phyloP scores from a whole-genome alignment of 2,329 filamentous ascomycete species.

The Phaeosphaeria sp. region DNA sequence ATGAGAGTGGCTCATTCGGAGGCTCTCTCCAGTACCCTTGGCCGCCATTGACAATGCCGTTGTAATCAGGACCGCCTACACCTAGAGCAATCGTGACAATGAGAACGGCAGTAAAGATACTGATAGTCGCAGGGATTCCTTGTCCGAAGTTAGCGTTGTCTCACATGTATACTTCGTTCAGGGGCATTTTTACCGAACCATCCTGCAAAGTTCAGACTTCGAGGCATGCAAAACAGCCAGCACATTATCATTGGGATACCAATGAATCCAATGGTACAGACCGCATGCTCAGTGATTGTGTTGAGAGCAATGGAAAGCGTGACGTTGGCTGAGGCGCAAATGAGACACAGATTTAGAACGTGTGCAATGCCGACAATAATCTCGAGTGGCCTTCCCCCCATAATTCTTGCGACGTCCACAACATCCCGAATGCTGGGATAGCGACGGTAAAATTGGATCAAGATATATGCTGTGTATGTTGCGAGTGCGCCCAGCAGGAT shows the following conservation, averaged over 20 bases:
- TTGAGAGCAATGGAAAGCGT: constrained; percentile 64
- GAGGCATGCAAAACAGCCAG: constrained; percentile 52
- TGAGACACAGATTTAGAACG: constrained; percentile 16
- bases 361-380: constrained; percentile 11
- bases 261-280: constrained; percentile 68
- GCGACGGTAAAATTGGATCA: constrained; percentile 19
- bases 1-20: constrained; percentile 7
- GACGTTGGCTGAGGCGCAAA: constrained; percentile 12
- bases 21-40: constrained; percentile 11
- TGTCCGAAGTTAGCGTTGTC: constrained; percentile 14
- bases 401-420: constrained; percentile 12
- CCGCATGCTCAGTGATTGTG: constrained; percentile 64
- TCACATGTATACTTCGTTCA: no score
- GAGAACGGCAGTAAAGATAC: constrained; percentile 67
- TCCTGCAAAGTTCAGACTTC: constrained; percentile 16
- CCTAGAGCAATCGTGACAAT: constrained; percentile 71
- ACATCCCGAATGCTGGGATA: constrained; percentile 13
- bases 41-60: neutral
- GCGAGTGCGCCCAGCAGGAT: constrained; percentile 6
- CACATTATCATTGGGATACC: constrained; percentile 64
- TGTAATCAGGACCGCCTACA: constrained; percentile 49
- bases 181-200: constrained; percentile 14
- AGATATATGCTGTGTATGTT: constrained; percentile 19
- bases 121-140: constrained; percentile 54
- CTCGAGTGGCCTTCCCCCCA: constrained; percentile 9